phyloP scores from a whole-genome alignment of 148 eudicot species.

The Camellia japonica region DNA sequence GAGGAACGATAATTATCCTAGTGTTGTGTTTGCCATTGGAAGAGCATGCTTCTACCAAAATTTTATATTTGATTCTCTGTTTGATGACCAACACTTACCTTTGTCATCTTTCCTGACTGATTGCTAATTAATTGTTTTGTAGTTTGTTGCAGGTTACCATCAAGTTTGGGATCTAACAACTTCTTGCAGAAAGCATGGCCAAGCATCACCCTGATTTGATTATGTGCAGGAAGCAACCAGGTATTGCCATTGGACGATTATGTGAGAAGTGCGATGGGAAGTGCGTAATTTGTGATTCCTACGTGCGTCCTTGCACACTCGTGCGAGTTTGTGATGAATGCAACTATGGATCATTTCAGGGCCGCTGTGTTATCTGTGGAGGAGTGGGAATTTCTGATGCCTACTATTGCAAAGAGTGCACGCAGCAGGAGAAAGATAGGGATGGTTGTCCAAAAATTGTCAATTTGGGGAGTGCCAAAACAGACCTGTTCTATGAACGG shows the following conservation, averaged over 20 bases:
- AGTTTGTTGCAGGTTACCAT: slow-evolving; percentile 9
- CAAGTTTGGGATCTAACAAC: slow-evolving; percentile 13
- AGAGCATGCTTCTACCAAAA: too few relatives aligned
- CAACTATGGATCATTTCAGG: slow-evolving; percentile 68
- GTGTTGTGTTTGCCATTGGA: too few relatives aligned
- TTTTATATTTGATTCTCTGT: too few relatives aligned
- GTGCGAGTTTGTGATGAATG: slow-evolving; percentile 64
- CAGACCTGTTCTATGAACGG: slow-evolving; percentile 64
- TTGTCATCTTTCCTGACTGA: too few relatives aligned
- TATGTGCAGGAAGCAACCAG: slow-evolving; percentile 74
- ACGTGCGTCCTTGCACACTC: slow-evolving; percentile 64
- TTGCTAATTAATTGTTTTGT: too few relatives aligned
- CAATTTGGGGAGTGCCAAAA: slow-evolving; percentile 72
- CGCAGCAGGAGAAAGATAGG: slow-evolving; percentile 80
- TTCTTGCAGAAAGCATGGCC: slow-evolving; percentile 39
- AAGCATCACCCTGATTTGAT: slow-evolving; percentile 71
- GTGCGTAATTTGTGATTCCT: slow-evolving; percentile 67
- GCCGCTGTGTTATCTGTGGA: slow-evolving; percentile 71
- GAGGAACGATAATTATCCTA: too few relatives aligned
- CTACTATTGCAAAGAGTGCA: slow-evolving; percentile 75
- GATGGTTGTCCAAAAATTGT: slow-evolving; percentile 79
- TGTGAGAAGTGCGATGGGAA: slow-evolving; percentile 67
- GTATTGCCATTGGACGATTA: slow-evolving; percentile 66
- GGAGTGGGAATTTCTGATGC: slow-evolving; percentile 82
- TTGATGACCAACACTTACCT: too few relatives aligned